A percentile compares a stretch with the other conserved stretches of the same genome.
These are phyloP conservation scores for Chrysosporium queenslandicum DNA, from an alignment of 2,329 filamentous ascomycete genomes.

Conservation along the genomic window DNA sequence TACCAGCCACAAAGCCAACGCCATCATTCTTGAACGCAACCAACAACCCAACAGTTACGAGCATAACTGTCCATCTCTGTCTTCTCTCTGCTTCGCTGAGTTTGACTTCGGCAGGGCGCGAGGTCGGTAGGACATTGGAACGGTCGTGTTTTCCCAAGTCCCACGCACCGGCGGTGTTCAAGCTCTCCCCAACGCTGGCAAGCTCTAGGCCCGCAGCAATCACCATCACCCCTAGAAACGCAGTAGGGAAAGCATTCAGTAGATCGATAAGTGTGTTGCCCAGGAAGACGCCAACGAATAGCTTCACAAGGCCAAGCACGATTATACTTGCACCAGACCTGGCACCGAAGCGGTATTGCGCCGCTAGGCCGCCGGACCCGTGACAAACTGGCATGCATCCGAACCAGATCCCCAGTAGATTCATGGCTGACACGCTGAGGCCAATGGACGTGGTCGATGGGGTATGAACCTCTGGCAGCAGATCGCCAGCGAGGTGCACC, in stretches of 20 bases:
- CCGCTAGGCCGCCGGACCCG: constrained; percentile 80
- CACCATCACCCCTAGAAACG: constrained; percentile 58
- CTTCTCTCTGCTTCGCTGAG: constrained; percentile 58
- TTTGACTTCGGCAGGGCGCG: constrained; percentile 11
- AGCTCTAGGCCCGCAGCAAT: constrained; percentile 81
- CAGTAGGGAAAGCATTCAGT: constrained; percentile 62
- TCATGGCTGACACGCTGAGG: constrained; percentile 72
- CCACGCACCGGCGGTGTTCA: constrained; percentile 63
- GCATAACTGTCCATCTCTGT: constrained; percentile 79
- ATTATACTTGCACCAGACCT: constrained; percentile 77
- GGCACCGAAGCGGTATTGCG: constrained; percentile 83
- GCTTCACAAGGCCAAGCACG: constrained; percentile 64
- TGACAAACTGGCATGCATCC: constrained; percentile 94
- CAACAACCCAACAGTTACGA: constrained; percentile 71
- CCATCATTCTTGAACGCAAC: constrained; percentile 85
- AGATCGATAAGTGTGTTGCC: constrained; percentile 63
- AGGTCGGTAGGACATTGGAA: neutral
- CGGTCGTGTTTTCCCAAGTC: constrained; percentile 40
- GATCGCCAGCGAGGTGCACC: constrained; percentile 63
- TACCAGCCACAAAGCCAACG: constrained; percentile 71
- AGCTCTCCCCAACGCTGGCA: constrained; percentile 69
- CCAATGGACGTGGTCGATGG: constrained; percentile 70
- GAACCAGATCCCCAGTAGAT: constrained; percentile 78
- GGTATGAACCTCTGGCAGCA: constrained; percentile 58
- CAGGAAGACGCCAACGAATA: constrained; percentile 64